Evolutionary conservation across 2,329 filamentous ascomycete species (phyloP), one percentile per base, ranked within the genome.

Genomic region (Beauveria sp.): DNA sequence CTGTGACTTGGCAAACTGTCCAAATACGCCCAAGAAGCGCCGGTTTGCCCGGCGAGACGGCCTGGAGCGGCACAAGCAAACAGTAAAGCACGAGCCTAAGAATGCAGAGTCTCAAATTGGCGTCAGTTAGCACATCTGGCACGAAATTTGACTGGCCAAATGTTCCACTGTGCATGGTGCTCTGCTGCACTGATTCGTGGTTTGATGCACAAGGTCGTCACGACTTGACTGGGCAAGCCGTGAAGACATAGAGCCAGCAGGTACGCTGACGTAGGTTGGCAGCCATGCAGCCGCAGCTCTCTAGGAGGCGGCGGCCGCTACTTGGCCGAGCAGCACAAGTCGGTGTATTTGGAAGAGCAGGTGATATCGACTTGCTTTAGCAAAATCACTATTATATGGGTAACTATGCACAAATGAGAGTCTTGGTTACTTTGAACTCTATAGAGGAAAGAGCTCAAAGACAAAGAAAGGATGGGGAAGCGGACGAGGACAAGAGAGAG

Each of bases 21-120:
- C 75, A 14, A 77, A 77, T 46, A 73, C 73, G 9, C 72, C 72
- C 12, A 75, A 76, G 61, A 77, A 76, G 62, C 74, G 75, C 59
- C 72, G 70, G 20, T 77, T 77, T 62, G 75, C 75, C 12, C 74
- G 75, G 56, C 71, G 74, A 62, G 75, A 77, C 63, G 75, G 76
- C 20, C 65, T 77, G n/a, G 73, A 76, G 59, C 72, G 75, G 55
- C 75, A 77, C 65, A 75, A 74, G 62, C 65, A 70, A 40, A 76
- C 74, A 18, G 75, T 76, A 58, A 76, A 75, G 66, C 75, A 76
- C 66, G 71, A 69, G 60, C 63, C 69, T 12, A 60, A 45, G 10
- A 24, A 14, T 40, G 48, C 57, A 49, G 58, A 61, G 22, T 38
- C 50, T 18, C 55, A 56, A 40, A 46, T 26, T 20, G 34, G 46